Percentiles rank a stretch among this genome's conserved stretches.
Conservation (phyloP, 2,329 filamentous ascomycete species). For the Talaromyces sp. region DNA sequence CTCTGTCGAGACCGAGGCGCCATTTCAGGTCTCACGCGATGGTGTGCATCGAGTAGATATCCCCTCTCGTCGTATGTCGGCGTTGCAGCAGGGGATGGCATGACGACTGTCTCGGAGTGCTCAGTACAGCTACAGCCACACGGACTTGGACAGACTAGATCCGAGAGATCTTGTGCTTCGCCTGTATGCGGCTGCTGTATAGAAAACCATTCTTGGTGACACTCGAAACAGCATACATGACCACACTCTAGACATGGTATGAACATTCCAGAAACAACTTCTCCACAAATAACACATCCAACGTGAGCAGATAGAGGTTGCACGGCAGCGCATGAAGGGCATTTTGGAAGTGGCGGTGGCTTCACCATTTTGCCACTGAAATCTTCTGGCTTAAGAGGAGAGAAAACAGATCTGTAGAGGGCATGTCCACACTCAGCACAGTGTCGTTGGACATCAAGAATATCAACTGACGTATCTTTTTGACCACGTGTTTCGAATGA, state of each 20-base stretch:
- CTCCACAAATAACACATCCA: slow-evolving; percentile 45
- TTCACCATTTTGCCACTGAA: slow-evolving; percentile 24
- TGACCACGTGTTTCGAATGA: slow-evolving; percentile 22
- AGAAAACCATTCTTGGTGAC: slow-evolving; percentile 44
- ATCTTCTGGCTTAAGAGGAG: slow-evolving; percentile 22
- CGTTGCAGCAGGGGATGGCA: slow-evolving; percentile 10
- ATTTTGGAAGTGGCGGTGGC: slow-evolving; percentile 25
- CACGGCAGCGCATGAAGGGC: slow-evolving; percentile 35
- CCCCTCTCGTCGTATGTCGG: slow-evolving; percentile 18
- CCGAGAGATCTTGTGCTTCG: background rate
- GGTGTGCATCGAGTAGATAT: slow-evolving; percentile 20
- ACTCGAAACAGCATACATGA: slow-evolving; percentile 47
- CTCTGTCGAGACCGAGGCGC: slow-evolving; percentile 17
- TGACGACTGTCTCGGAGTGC: slow-evolving; percentile 22
- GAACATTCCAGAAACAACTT: slow-evolving; percentile 43
- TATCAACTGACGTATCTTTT: slow-evolving; percentile 18
- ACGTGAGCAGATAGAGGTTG: slow-evolving; percentile 34
- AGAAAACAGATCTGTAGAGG: slow-evolving; percentile 37
- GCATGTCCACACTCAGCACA: slow-evolving; percentile 41
- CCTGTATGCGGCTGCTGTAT: slow-evolving; percentile 4
- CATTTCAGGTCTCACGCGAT: slow-evolving; percentile 19
- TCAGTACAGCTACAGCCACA: slow-evolving; percentile 48
- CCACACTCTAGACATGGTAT: slow-evolving; percentile 48
- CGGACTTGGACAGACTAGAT: slow-evolving; percentile 42
- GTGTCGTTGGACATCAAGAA: slow-evolving; percentile 42